A percentile compares a stretch with the other conserved stretches of the same genome.
These are phyloP conservation scores for Alternaria metachromatica DNA, from an alignment of 2,329 filamentous ascomycete genomes.

Conservation along the genomic window DNA sequence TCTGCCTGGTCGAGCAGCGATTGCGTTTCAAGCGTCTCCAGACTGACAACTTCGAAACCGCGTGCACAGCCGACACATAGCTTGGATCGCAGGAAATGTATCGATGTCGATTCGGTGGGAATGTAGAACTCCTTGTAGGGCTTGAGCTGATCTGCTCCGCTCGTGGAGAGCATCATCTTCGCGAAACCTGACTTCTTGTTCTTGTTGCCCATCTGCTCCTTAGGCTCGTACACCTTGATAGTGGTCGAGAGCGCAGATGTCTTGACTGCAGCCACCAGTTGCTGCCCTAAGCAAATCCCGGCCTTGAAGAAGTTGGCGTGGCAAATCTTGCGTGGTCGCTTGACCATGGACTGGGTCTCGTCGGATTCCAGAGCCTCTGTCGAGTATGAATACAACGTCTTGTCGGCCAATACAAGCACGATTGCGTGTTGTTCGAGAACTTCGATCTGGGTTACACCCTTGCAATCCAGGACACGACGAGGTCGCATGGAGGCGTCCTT, in stretches of 20 bases:
- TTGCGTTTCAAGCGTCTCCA: constrained; percentile 98
- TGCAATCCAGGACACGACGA: constrained; percentile 82
- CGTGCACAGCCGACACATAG: constrained; percentile 94
- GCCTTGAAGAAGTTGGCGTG: constrained; percentile 99
- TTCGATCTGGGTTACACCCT: constrained; percentile 91
- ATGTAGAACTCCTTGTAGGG: constrained; percentile 92
- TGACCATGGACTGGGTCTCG: constrained; percentile 75
- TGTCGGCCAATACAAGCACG: constrained; percentile 89
- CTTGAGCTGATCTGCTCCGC: constrained; percentile 89
- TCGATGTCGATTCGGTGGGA: constrained; percentile 95
- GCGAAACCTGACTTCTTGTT: constrained; percentile 95
- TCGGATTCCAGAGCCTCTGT: constrained; percentile 84
- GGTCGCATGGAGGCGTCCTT: constrained; percentile 78
- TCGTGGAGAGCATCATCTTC: constrained; percentile 93
- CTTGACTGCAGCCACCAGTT: constrained; percentile 96
- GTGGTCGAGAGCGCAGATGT: constrained; percentile 91
- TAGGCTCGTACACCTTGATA: constrained; percentile 99
- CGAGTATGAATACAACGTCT: constrained; percentile 88
- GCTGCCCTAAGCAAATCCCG: constrained; percentile 90
- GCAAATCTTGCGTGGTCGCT: constrained; percentile 93
- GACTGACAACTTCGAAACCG: constrained; percentile 94
- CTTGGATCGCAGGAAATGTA: constrained; percentile 96
- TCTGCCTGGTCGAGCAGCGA: constrained; percentile 96
- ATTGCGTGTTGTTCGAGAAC: constrained; percentile 95
- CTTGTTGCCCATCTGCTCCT: constrained; percentile 89